Evolutionary conservation across 441 rosid species (phyloP), one percentile per base, ranked within the genome.

Genomic region (Arabidopsis hybrid): DNA sequence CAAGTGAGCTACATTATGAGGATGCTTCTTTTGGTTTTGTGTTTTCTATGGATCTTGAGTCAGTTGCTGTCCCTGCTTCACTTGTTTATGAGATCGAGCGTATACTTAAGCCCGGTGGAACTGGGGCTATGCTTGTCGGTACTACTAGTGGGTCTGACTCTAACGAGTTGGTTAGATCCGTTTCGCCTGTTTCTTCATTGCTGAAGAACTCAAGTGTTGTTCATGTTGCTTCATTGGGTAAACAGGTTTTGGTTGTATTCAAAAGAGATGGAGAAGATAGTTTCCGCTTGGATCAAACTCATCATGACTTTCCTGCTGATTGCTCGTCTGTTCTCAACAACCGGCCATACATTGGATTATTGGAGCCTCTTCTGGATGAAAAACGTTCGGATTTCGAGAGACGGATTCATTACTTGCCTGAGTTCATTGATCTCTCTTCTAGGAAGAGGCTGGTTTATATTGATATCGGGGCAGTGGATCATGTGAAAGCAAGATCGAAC

Each of bases 81-180:
- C 85, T 92, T 6, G 89, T 88, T 72, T 86, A 87, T 4, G 96
- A 90, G 77, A 86, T 86, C 7, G 97, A 90, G 83, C 92, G 94
- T 3, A 80, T 90, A 21, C 85, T 88, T 60, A 83, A 60, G 45
- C 94, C 92, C 0, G 89, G 89, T 3, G 97, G 94, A 50, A 72
- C 81, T 2, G 94, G 94, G 18, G 96, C 92, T 40, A 81, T 90
- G 89, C 91, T 92, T 64, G 86, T 89, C 7, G 78, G 85, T 38
- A 72, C 75, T 51, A 13, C 31, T 75, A 62, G 73, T 21, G 79
- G 78, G 21, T 80, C 80, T 36, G 85, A 80, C 76, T 78, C 89
- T 0, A 82, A 82, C 72, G 86, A 81, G 71, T 78, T 90, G 81
- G 83, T 92, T 26, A 82, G 85, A 75, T 88, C 88, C 0, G 96